Evolutionary conservation across 1,284 basidiomycete species (phyloP).

Genomic region (Melanopsichium pennsylvanicum): DNA sequence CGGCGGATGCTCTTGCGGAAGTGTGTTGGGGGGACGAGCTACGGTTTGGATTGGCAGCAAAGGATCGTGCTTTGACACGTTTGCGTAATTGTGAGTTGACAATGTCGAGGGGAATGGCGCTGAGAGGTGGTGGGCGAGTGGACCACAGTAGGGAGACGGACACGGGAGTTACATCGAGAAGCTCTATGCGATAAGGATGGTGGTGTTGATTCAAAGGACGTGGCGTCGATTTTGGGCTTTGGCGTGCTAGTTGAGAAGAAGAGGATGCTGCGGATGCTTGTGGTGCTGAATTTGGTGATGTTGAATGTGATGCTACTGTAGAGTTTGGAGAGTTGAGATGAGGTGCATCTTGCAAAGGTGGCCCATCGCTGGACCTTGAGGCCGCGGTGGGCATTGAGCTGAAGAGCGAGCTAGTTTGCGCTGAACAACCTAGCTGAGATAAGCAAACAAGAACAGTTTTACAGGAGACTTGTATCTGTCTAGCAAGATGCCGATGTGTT

Average conservation of each 20-base stretch:
- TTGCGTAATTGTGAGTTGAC: conserved; percentile 41
- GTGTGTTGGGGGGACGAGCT: conserved; percentile 26
- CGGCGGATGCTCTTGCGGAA: conserved; percentile 35
- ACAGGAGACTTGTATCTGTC: too few species aligned
- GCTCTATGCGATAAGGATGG: conserved; percentile 56
- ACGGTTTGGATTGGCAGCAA: conserved; percentile 4
- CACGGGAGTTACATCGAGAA: conserved; percentile 56
- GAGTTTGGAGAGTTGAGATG: conserved; percentile 1
- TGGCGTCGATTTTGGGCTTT: conserved; percentile 29
- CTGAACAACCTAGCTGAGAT: not conserved
- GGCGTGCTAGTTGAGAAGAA: conserved; percentile 1
- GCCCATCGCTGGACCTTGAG: conserved; percentile 42
- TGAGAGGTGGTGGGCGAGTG: conserved; percentile 54
- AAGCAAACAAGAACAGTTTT: too few species aligned
- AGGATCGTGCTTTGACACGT: conserved; percentile 15
- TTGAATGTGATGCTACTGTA: not conserved
- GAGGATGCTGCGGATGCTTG: conserved; percentile 2
- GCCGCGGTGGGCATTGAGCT: conserved; percentile 39
- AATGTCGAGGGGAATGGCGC: conserved; percentile 42
- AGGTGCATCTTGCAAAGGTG: conserved; percentile 14
- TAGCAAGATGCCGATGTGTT: too few species aligned
- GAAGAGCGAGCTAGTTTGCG: conserved; percentile 1
- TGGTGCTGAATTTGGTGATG: conserved; percentile 11
- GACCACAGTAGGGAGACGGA: conserved; percentile 58
- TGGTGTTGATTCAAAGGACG: conserved; percentile 34